A percentile compares a stretch with the other conserved stretches of the same genome.
phyloP scores from a whole-genome alignment of 345 rosid species.

The Firmiana major region DNA sequence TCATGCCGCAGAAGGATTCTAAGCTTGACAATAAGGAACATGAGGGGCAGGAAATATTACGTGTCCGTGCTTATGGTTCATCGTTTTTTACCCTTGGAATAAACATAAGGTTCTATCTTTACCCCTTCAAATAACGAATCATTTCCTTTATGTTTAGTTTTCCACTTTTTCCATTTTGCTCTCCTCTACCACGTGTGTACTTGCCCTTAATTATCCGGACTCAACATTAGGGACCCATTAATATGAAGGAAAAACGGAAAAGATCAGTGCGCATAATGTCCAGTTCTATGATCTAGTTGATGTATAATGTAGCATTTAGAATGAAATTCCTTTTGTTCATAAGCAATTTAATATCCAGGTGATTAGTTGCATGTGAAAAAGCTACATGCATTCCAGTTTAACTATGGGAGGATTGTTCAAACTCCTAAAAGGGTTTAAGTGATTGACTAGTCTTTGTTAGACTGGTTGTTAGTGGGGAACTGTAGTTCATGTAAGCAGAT shows the following conservation, averaged over 20 bases:
- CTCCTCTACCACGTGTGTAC: not conserved
- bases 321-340: not conserved
- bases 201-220: not conserved
- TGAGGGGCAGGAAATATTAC: slow-evolving; percentile 67
- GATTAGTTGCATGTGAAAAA: not conserved
- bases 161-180: not conserved
- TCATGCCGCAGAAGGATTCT: slow-evolving; percentile 48
- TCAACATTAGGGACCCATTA: not conserved
- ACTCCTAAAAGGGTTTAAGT: not conserved
- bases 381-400: not conserved
- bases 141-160: not conserved
- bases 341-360: not conserved
- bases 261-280: not conserved
- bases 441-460: not conserved
- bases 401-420: not conserved
- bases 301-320: not conserved
- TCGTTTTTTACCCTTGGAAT: slow-evolving; percentile 86
- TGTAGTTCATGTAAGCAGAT: not conserved
- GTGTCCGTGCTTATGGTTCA: slow-evolving; percentile 89
- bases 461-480: not conserved
- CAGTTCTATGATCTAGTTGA: not conserved
- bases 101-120: slow-evolving; percentile 63
- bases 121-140: not conserved
- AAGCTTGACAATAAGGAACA: slow-evolving; percentile 34
- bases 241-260: not conserved